These are phyloP conservation scores for Myxozyma nipponensis DNA, from an alignment of 805 yeast species.

Conservation along the genomic window DNA sequence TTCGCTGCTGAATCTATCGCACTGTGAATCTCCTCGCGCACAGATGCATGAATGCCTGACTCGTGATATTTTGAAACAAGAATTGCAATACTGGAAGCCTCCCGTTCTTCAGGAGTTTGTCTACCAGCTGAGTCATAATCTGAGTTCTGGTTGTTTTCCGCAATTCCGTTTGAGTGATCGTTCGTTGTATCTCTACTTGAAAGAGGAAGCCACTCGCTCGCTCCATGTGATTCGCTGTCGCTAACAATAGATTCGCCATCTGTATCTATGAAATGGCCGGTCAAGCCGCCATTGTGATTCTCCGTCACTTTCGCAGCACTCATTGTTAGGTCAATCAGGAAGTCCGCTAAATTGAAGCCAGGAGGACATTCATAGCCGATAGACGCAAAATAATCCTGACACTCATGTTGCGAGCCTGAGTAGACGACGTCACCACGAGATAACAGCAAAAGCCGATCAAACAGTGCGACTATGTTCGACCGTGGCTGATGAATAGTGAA, in stretches of 20 bases:
- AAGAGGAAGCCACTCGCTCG: slow-evolving; percentile 15
- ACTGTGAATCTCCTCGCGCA: slow-evolving; percentile 32
- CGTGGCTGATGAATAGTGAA: slow-evolving; percentile 97
- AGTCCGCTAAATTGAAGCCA: slow-evolving; percentile 93
- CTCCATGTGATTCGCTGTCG: slow-evolving; percentile 3
- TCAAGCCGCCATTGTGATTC: slow-evolving; percentile 5
- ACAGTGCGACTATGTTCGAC: slow-evolving; percentile 87
- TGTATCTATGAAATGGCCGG: not conserved
- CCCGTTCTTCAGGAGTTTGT: slow-evolving; percentile 1
- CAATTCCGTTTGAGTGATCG: too few relatives aligned
- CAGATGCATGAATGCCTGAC: slow-evolving; percentile 30
- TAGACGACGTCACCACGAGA: slow-evolving; percentile 83
- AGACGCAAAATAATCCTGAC: slow-evolving; percentile 68
- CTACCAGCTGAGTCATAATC: not conserved
- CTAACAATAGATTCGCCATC: not conserved
- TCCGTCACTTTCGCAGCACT: slow-evolving; percentile 38
- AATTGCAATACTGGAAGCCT: slow-evolving; percentile 27
- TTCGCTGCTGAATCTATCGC: slow-evolving; percentile 10
- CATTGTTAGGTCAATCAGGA: slow-evolving; percentile 74
- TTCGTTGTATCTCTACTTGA: slow-evolving; percentile 4
- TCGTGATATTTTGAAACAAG: slow-evolving; percentile 34
- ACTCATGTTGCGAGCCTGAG: slow-evolving; percentile 76
- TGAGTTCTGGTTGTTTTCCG: not conserved
- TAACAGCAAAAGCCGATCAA: slow-evolving; percentile 74
- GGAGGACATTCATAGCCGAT: slow-evolving; percentile 80